A percentile compares a stretch with the other conserved stretches of the same genome.
Evolutionary conservation across 2,329 filamentous ascomycete species (phyloP).

Genomic region (Aspergillus latus): DNA sequence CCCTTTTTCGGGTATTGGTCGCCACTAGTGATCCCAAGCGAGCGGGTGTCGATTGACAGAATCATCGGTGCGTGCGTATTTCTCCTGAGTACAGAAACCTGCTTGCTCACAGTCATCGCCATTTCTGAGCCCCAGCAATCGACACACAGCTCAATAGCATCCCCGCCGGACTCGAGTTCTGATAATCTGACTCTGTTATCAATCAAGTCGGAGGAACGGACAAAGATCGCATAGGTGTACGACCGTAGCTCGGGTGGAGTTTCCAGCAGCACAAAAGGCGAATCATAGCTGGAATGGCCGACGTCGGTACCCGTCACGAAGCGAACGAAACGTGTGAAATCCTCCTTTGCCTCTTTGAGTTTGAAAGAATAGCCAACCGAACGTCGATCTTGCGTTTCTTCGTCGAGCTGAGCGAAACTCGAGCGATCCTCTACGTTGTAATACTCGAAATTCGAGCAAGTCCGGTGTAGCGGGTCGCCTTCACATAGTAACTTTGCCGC

Average conservation of each 20-base stretch:
- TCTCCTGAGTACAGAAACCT: conserved; percentile 59
- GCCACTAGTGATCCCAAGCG: conserved; percentile 16
- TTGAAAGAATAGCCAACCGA: conserved; percentile 50
- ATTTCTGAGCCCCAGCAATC: conserved; percentile 57
- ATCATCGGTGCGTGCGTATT: conserved; percentile 59
- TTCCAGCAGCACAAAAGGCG: conserved; percentile 60
- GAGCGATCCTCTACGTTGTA: conserved; percentile 52
- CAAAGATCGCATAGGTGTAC: conserved; percentile 45
- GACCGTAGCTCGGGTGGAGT: conserved; percentile 59
- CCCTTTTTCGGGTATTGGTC: conserved; percentile 14
- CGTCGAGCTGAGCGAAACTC: conserved; percentile 23
- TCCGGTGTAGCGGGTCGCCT: conserved; percentile 48
- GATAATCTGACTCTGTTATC: conserved; percentile 45
- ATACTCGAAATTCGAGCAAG: conserved; percentile 49
- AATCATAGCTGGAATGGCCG: conserved; percentile 55
- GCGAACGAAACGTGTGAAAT: conserved; percentile 61
- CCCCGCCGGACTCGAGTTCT: conserved; percentile 58
- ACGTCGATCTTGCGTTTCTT: conserved; percentile 45
- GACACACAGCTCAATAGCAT: conserved; percentile 61
- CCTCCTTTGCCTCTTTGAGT: conserved; percentile 56
- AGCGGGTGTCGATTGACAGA: conserved; percentile 51
- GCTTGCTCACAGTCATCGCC: conserved; percentile 52
- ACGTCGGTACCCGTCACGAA: conserved; percentile 56
- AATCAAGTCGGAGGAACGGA: conserved; percentile 39
- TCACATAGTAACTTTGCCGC: conserved; percentile 45